Conservation (phyloP, 176 grass and related monocot genomes). For the Eragrostis curvula region DNA sequence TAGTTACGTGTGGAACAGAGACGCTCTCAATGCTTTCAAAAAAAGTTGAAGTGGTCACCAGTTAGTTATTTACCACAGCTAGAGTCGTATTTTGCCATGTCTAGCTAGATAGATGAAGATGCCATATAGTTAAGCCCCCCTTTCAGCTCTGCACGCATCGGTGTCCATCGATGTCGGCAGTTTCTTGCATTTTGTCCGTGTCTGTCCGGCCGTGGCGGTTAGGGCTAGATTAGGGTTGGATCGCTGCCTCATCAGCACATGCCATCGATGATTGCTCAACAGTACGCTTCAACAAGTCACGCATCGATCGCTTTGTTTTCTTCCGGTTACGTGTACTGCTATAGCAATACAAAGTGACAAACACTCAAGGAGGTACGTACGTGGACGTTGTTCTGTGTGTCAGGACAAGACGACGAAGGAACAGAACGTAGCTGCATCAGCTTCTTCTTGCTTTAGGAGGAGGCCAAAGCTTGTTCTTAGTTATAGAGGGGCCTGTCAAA, state of each 20-base stretch:
- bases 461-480: no score
- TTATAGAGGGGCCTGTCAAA: no score
- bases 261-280: constrained; percentile 25
- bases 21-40: neutral
- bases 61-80: neutral
- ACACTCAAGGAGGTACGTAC: neutral
- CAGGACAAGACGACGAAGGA: neutral
- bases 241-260: constrained; percentile 1
- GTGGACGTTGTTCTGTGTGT: neutral
- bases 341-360: neutral
- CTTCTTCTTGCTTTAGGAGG: neutral
- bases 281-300: neutral
- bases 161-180: neutral
- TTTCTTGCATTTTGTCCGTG: constrained; percentile 1
- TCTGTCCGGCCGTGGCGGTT: neutral
- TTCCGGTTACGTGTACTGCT: neutral
- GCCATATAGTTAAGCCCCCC: neutral
- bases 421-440: neutral
- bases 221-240: neutral
- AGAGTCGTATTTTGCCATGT: no score
- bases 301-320: neutral
- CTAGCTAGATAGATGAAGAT: neutral
- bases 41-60: neutral
- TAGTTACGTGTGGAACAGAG: neutral
- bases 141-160: neutral